phyloP scores from a whole-genome alignment of 441 rosid genomes.

The Jatropha podagrica region DNA sequence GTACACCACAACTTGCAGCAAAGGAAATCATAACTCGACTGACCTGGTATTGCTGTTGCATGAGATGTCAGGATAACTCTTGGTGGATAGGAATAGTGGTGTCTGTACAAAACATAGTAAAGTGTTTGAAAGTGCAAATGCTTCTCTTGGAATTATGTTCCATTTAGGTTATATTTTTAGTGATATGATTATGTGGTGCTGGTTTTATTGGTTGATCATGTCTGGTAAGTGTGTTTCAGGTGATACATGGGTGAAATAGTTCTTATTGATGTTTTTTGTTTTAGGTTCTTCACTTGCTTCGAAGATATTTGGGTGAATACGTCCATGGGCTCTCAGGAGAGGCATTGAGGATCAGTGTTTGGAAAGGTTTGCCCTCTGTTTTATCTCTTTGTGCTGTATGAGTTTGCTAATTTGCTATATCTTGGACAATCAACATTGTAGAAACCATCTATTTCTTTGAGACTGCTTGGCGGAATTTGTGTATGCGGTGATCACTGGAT shows the following conservation, averaged over 20 bases:
- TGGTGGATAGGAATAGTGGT: background rate
- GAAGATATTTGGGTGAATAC: slow-evolving; percentile 94
- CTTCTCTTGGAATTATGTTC: background rate
- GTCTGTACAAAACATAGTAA: background rate
- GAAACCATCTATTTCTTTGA: slow-evolving; percentile 13
- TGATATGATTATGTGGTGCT: background rate
- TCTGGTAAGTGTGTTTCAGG: background rate
- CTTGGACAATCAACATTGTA: background rate
- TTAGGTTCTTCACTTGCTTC: slow-evolving; percentile 95
- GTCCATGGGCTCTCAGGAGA: slow-evolving; percentile 93
- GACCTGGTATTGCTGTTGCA: background rate
- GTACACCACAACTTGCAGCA: background rate
- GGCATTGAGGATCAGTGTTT: slow-evolving; percentile 95
- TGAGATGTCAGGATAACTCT: background rate
- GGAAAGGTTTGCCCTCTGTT: slow-evolving; percentile 68
- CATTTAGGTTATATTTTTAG: background rate
- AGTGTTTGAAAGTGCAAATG: background rate
- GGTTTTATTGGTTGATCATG: slow-evolving; percentile 8
- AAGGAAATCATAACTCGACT: background rate
- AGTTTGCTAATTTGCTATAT: background rate
- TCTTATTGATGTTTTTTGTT: slow-evolving; percentile 15
- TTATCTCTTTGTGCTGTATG: slow-evolving; percentile 7
- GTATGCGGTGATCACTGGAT: slow-evolving; percentile 6
- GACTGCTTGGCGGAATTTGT: background rate
- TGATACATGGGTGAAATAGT: background rate